phyloP scores from a whole-genome alignment of 106 monocot genomes.

The Chionographis japonica region DNA sequence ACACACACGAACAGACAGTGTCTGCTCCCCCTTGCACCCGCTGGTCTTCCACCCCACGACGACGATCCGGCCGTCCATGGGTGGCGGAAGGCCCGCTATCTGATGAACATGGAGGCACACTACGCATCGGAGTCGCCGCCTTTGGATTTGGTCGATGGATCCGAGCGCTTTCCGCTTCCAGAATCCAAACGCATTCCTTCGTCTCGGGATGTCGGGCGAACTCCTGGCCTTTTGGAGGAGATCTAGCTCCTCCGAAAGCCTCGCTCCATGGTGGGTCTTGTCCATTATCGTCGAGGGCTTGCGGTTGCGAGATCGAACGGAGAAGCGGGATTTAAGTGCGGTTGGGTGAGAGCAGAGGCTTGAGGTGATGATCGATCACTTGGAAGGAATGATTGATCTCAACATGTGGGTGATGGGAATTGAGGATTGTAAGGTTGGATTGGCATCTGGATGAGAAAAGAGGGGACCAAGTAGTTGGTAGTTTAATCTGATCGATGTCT shows the following conservation, averaged over 20 bases:
- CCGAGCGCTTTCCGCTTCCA: conserved; percentile 16
- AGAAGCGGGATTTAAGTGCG: too few relatives aligned
- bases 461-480: too few relatives aligned
- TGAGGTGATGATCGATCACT: too few relatives aligned
- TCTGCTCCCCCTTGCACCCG: conserved; percentile 42
- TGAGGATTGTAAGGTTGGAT: too few relatives aligned
- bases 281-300: conserved; percentile 2
- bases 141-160: conserved; percentile 3
- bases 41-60: conserved; percentile 46
- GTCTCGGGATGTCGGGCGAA: neutral
- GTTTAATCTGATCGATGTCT: too few relatives aligned
- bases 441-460: too few relatives aligned
- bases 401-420: too few relatives aligned
- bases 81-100: conserved; percentile 26
- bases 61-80: conserved; percentile 23
- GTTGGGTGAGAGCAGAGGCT: too few relatives aligned
- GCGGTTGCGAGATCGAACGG: too few relatives aligned
- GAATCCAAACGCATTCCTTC: conserved; percentile 3
- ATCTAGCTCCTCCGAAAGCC: conserved; percentile 17
- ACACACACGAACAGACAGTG: conserved; percentile 21
- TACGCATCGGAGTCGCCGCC: conserved; percentile 26
- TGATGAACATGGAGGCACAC: conserved; percentile 50
- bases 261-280: conserved; percentile 5
- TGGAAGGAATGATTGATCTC: too few relatives aligned
- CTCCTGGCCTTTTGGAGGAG: conserved; percentile 4